Evolutionary conservation across 192 early-diverging fungal genomes (phyloP).

Genomic region (Backusella tuberculispora): DNA sequence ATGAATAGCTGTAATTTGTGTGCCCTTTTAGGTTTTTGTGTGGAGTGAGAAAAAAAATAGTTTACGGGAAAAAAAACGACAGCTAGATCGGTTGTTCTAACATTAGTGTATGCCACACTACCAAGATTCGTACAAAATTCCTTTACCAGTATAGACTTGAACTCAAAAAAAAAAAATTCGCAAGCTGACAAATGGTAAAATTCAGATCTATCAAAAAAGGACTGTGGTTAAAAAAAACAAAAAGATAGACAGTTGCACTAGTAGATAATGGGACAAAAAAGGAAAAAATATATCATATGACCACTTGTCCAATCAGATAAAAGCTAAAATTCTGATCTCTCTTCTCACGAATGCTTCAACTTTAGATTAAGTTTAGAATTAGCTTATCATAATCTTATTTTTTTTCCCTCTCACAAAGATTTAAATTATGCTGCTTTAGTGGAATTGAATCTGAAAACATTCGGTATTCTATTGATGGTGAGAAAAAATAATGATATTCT

Average conservation of each 20-base stretch:
- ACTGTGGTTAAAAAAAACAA: not conserved
- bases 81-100: not conserved
- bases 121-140: not conserved
- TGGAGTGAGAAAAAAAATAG: not conserved
- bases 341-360: not conserved
- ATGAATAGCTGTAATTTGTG: too few species aligned
- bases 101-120: not conserved
- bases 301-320: not conserved
- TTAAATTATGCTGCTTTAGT: conserved; percentile 3
- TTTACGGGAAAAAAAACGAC: not conserved
- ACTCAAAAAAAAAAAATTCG: not conserved
- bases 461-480: not conserved
- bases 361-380: not conserved
- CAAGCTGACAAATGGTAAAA: not conserved
- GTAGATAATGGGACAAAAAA: not conserved
- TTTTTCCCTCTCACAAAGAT: conserved; percentile 2
- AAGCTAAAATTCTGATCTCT: not conserved
- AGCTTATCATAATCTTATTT: conserved; percentile 6
- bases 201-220: conserved; percentile 1
- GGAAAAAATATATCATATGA: not conserved
- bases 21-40: too few species aligned
- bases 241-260: not conserved
- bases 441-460: not conserved
- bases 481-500: not conserved
- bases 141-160: not conserved